Percentiles rank a stretch among this genome's conserved stretches.
phyloP scores from a whole-genome alignment of 352 stramenopile species.

The Blastocystis sp. region DNA sequence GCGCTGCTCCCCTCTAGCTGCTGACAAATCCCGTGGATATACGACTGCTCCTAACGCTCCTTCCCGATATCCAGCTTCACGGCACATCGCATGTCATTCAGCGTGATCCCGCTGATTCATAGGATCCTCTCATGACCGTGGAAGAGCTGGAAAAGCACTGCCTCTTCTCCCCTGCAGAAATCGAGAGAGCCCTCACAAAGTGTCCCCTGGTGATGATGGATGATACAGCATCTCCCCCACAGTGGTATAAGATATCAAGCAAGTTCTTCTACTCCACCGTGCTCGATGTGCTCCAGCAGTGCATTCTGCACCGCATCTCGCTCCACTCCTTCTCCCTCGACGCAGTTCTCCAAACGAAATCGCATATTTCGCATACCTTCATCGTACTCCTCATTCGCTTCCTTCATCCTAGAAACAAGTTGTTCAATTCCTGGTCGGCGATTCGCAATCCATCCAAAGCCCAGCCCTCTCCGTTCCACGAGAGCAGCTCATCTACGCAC shows the following conservation, averaged over 20 bases:
- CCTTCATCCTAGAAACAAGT: slow-evolving; percentile 45
- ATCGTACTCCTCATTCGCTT: neutral
- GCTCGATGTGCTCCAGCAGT: slow-evolving; percentile 40
- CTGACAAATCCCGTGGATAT: slow-evolving; percentile 62
- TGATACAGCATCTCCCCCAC: neutral
- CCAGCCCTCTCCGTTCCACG: slow-evolving; percentile 1
- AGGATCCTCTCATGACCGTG: neutral
- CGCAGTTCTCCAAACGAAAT: neutral
- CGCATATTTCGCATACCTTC: slow-evolving; percentile 1
- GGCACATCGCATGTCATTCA: neutral
- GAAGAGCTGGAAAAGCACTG: slow-evolving; percentile 1
- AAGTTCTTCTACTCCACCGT: neutral
- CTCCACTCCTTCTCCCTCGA: slow-evolving; percentile 22
- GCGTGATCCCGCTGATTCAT: neutral
- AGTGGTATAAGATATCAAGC: neutral
- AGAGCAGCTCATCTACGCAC: neutral
- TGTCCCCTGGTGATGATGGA: slow-evolving; percentile 33
- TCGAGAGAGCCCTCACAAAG: neutral
- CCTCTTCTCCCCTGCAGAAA: slow-evolving; percentile 27
- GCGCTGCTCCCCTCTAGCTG: slow-evolving; percentile 5
- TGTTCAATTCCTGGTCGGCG: neutral
- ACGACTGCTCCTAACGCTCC: slow-evolving; percentile 17
- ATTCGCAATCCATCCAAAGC: neutral
- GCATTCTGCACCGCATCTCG: slow-evolving; percentile 30
- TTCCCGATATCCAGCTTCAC: neutral